Base-by-base conservation (phyloP, 129 eudicot species). In the Ambrosia artemisiifolia region DNA sequence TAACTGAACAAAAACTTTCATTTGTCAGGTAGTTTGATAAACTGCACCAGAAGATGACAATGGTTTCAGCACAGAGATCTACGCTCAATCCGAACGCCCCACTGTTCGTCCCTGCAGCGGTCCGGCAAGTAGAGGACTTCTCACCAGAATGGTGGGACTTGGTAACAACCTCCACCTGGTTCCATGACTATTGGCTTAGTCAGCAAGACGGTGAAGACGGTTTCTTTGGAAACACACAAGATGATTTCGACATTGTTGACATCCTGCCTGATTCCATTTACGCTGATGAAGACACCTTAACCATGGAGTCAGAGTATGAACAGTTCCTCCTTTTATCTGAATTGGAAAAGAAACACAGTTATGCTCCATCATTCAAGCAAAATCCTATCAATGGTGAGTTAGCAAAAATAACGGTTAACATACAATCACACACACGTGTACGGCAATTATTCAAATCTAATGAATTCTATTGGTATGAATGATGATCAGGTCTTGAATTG, bases 121-220 rank as follows among this genome's bases (percentile, higher is more conserved):
- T 91, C 44, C 86, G 87, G 34, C 96, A 88, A 69, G 96, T 93
- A 57, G 98, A 93, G 76, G 96, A 93, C 60, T 93, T 93, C 86
- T 95, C 97, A 12, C 96, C 97, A 0, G 95, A 95, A 74, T 95
- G 99, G 99, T 95, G 93, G 91, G 79, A 88, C 42, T 77, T 95
- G 74, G 95, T 91, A 75, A 95, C 90, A 32, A 88, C 96, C 24
- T 83, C 96, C 14, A 78, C 89, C 3, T 95, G 97, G 99, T 95
- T 86, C 72, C 88, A 82, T 30, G 92, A 86, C 79, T 91, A 95
- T 73, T 95, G 99, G 99, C 83, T 95, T 19, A 88, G 90, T 80
- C 95, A 95, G 80, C 86, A 83, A 71, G 95, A 88, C 63, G 94
- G 80, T 3, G 91, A 86, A 64, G 94, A 80, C 59, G 78, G 79